These are phyloP conservation scores for Yamadazyma ubonensis DNA, from an alignment of 805 yeast genomes.

Conservation along the genomic window DNA sequence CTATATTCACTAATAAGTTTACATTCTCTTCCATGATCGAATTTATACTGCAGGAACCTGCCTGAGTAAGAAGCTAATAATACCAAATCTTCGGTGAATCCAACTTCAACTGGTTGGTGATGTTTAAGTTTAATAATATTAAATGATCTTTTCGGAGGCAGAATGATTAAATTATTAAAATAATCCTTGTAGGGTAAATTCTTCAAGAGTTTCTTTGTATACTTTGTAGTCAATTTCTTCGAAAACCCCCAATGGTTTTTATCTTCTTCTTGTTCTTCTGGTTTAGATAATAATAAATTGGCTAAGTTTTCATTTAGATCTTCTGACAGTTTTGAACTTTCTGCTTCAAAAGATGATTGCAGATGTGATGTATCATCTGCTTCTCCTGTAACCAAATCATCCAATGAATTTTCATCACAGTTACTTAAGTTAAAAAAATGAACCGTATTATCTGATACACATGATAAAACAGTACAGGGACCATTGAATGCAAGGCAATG, in stretches of 20 bases:
- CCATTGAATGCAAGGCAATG: slow-evolving; percentile 34
- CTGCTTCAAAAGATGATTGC: slow-evolving; percentile 17
- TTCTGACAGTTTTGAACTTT: slow-evolving; percentile 30
- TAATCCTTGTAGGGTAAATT: slow-evolving; percentile 42
- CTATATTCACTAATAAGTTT: slow-evolving; percentile 25
- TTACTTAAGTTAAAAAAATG: slow-evolving; percentile 36
- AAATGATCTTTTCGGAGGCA: slow-evolving; percentile 43
- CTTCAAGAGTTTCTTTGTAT: slow-evolving; percentile 37
- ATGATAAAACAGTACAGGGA: slow-evolving; percentile 35
- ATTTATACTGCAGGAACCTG: slow-evolving; percentile 35
- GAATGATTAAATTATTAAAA: slow-evolving; percentile 41
- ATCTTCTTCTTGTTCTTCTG: slow-evolving; percentile 9
- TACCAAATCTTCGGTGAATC: slow-evolving; percentile 33
- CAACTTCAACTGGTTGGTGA: slow-evolving; percentile 33
- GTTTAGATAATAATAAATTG: slow-evolving; percentile 31
- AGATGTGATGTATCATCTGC: slow-evolving; percentile 7
- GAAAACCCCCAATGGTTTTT: slow-evolving; percentile 6
- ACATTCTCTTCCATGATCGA: slow-evolving; percentile 28
- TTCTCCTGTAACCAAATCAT: too few relatives aligned
- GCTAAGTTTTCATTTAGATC: slow-evolving; percentile 45
- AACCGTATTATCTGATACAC: slow-evolving; percentile 43
- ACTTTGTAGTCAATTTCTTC: slow-evolving; percentile 30
- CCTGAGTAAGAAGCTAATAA: slow-evolving; percentile 41
- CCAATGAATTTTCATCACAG: too few relatives aligned
- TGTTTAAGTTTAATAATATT: slow-evolving; percentile 41